Percentiles rank a stretch among this genome's conserved stretches.
phyloP scores from a whole-genome alignment of 2,329 filamentous ascomycete species.

The Cladosporium phlei region DNA sequence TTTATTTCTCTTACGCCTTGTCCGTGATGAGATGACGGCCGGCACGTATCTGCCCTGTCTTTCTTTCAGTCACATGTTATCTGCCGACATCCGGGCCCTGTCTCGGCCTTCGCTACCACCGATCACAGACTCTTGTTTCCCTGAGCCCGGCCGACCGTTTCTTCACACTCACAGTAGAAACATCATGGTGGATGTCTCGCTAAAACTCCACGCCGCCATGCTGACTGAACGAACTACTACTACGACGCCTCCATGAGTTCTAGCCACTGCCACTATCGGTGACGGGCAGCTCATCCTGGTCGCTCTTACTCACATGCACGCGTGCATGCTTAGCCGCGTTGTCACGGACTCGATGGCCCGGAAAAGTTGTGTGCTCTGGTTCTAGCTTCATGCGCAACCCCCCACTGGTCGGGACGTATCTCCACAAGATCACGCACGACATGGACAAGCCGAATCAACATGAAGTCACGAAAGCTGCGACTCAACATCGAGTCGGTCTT shows the following conservation, averaged over 20 bases:
- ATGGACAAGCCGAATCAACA: no score
- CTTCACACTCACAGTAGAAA: slow-evolving; percentile 9
- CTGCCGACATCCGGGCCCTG: slow-evolving; percentile 13
- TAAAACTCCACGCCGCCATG: neutral
- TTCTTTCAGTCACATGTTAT: neutral
- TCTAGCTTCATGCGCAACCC: slow-evolving; percentile 11
- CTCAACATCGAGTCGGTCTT: no score
- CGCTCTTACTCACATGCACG: neutral
- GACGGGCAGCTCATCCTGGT: neutral
- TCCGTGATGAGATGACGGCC: slow-evolving; percentile 6
- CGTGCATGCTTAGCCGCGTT: slow-evolving; percentile 8
- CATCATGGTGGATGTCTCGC: neutral
- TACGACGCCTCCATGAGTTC: no score
- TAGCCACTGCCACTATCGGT: slow-evolving; percentile 8
- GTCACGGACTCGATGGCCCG: neutral
- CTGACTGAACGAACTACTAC: no score
- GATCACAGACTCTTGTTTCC: neutral
- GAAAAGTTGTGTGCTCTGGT: slow-evolving; percentile 6
- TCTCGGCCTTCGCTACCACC: neutral
- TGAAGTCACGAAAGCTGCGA: no score
- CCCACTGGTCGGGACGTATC: slow-evolving; percentile 7
- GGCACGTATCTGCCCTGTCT: slow-evolving; percentile 6
- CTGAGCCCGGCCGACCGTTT: slow-evolving; percentile 8
- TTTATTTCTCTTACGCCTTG: neutral
- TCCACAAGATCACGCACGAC: slow-evolving; percentile 6